Evolutionary conservation across 1,284 basidiomycete genomes (phyloP), one percentile per base, ranked within the genome.

Genomic region (Apiotrichum gamsii): DNA sequence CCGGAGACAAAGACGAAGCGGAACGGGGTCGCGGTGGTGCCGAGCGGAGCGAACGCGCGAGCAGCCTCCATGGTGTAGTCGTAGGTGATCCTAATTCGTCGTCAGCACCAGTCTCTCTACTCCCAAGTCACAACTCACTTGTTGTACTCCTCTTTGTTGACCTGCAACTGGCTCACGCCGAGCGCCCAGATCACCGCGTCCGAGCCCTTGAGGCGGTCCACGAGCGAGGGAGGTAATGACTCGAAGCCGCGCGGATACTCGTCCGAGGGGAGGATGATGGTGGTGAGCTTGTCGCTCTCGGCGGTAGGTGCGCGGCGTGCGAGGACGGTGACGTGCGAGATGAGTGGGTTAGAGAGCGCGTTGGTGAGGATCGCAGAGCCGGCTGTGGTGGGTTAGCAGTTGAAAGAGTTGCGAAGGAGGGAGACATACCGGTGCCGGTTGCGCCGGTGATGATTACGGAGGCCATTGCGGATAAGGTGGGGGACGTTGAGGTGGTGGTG

Each of bases 391-490:
- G n/a, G 24, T 25, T 33, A 30, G 19, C 15, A 19, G 43, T 8
- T 28, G 21, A 39, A 18, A 6, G 13, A 13, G 13, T 16, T 35
- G 15, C 16, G 18, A 25, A 23, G 36, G 16, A 18, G 6, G 13
- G 18, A 4, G 11, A 48, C 57, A 28, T 19, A 62, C 60, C 54
- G 35, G 58, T 65, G 18, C 62, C 62, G 1, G 61, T 65, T 3
- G 56, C 62, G 45, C 62, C 61, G 3, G 61, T 61, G 32, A 65
- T 31, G 38, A 65, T 59, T 33, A 63, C 53, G 28, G 45, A 57
- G 21, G 56, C 31, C 60, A 62, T 61, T n/a, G n/a, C n/a, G n/a
- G n/a, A n/a, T n/a, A n/a, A n/a, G n/a, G 18, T n/a, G n/a, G n/a
- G n/a, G n/a, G n/a, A n/a, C n/a, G n/a, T n/a, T 41, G 39, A 41